Evolutionary conservation across 1,139 yeast genomes (phyloP).

Genomic region (Magnusiomyces tetraspermus): DNA sequence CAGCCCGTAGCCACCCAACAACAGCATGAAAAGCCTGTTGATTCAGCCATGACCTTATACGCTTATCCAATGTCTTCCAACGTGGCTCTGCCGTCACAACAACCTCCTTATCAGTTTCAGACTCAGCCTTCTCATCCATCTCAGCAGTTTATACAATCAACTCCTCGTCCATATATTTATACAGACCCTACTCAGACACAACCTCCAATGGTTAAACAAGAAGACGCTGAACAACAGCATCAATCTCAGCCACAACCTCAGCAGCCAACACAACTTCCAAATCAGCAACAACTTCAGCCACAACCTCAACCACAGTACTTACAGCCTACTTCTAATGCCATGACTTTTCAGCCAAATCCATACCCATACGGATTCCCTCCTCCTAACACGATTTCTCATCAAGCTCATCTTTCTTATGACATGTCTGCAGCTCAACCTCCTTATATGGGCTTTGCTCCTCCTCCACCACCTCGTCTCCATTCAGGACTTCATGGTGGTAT

Average conservation of each 20-base stretch:
- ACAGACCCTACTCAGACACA: background rate
- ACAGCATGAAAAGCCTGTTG: background rate
- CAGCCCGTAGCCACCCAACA: background rate
- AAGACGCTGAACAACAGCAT: conserved; percentile 3
- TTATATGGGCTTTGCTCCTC: conserved; percentile 3
- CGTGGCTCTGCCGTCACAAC: conserved; percentile 5
- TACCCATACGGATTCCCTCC: background rate
- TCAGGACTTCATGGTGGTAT: background rate
- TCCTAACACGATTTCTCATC: conserved; percentile 1
- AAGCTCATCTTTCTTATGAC: background rate
- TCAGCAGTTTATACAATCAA: conserved; percentile 11
- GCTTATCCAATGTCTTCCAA: conserved; percentile 5
- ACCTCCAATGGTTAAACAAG: background rate
- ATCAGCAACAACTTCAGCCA: no score
- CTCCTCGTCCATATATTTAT: conserved; percentile 10
- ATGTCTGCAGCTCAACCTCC: background rate
- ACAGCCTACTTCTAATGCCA: background rate
- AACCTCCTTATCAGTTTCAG: conserved; percentile 8
- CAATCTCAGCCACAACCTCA: conserved; percentile 7
- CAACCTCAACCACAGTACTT: conserved; percentile 4
- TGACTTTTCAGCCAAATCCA: conserved; percentile 1
- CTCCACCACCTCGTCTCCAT: background rate
- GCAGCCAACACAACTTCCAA: conserved; percentile 1
- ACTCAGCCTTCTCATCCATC: conserved; percentile 10
- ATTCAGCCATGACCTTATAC: conserved; percentile 3